Conservation (phyloP, 352 stramenopile genomes). For the Globisporangium cylindrosporum region DNA sequence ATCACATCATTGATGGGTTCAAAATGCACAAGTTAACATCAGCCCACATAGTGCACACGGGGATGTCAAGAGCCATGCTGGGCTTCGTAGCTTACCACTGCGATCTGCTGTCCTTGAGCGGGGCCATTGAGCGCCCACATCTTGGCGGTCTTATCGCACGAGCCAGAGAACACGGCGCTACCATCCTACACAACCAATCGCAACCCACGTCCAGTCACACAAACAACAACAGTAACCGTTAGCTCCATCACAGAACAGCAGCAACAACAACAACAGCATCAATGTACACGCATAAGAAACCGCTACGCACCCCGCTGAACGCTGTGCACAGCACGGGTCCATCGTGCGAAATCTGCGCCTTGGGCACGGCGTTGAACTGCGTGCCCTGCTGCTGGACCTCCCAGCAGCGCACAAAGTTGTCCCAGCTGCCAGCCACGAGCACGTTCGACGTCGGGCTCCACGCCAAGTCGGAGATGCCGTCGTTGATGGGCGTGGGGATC, state of each 20-base stretch:
- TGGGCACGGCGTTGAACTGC: conserved; percentile 72
- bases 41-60: background rate
- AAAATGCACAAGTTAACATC: background rate
- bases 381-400: conserved; percentile 71
- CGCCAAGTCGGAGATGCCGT: conserved; percentile 74
- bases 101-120: conserved; percentile 72
- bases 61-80: background rate
- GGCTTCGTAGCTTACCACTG: conserved; percentile 39
- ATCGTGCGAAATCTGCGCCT: conserved; percentile 88
- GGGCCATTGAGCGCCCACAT: conserved; percentile 92
- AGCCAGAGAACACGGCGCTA: conserved; percentile 91
- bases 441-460: conserved; percentile 78
- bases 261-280: background rate
- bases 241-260: background rate
- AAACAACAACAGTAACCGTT: conserved; percentile 3
- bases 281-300: background rate
- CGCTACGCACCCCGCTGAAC: conserved; percentile 75
- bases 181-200: conserved; percentile 67
- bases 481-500: conserved; percentile 55
- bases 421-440: conserved; percentile 75
- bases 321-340: conserved; percentile 89
- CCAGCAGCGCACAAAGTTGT: conserved; percentile 84
- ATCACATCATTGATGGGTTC: conserved; percentile 28
- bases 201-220: background rate
- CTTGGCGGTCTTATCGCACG: conserved; percentile 93